These are phyloP conservation scores for Vicia sativa DNA, from an alignment of 306 rosid species.

Conservation along the genomic window DNA sequence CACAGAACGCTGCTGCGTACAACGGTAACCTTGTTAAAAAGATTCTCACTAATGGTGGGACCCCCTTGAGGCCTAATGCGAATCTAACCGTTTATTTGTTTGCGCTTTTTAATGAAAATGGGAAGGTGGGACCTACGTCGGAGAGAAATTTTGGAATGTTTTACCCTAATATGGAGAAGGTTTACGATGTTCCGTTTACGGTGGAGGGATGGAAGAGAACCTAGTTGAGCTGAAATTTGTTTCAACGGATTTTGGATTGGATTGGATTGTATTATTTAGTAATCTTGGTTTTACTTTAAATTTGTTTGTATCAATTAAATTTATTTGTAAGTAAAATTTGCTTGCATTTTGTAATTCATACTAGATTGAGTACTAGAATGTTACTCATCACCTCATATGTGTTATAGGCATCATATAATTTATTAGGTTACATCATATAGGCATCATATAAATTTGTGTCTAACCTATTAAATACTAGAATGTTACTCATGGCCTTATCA, in stretches of 20 bases:
- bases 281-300: not conserved
- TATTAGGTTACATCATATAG: too few relatives aligned
- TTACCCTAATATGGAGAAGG: slow-evolving; percentile 67
- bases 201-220: slow-evolving; percentile 47
- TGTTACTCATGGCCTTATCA: too few relatives aligned
- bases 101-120: slow-evolving; percentile 88
- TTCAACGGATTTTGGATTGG: slow-evolving; percentile 14
- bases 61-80: slow-evolving; percentile 77
- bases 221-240: not conserved
- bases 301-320: slow-evolving; percentile 1
- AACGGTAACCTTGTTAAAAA: slow-evolving; percentile 88
- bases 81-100: slow-evolving; percentile 87
- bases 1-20: slow-evolving; percentile 83
- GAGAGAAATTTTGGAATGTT: slow-evolving; percentile 92
- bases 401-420: too few relatives aligned
- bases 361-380: too few relatives aligned
- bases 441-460: too few relatives aligned
- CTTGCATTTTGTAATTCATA: too few relatives aligned
- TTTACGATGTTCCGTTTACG: slow-evolving; percentile 77
- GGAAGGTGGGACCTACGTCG: slow-evolving; percentile 74
- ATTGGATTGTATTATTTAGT: slow-evolving; percentile 19
- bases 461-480: too few relatives aligned
- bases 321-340: slow-evolving; percentile 30
- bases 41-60: slow-evolving; percentile 71
- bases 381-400: too few relatives aligned